Evolutionary conservation across 2,329 filamentous ascomycete genomes (phyloP), one percentile per base, ranked within the genome.

Genomic region (Aureobasidium uvarum): DNA sequence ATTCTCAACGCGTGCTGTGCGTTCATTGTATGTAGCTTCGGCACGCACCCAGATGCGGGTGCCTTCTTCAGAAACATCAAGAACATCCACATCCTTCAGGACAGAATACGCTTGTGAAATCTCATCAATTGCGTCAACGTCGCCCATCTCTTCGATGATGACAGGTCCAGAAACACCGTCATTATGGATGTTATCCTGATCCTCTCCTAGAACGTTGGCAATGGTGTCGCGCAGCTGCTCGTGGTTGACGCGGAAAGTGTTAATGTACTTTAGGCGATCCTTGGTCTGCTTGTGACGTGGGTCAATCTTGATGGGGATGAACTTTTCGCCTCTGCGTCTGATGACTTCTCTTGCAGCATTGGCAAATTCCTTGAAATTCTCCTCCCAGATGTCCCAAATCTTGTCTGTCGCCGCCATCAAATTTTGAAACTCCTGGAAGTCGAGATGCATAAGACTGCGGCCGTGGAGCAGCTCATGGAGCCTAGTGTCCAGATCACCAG

Each of bases 221-320:
- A 99, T 99, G 0, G 95, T 99, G 70, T 89, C 88, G 77, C 97
- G 94, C 55, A 99, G 85, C 78, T 99, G 95, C 78, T 99, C 95
- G 75, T 99, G 95, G 73, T 98, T 97, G 72, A 94, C 90, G 31
- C 95, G 88, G 81, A 99, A 99, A 23, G 91, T 96, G 72, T 88
- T 87, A 69, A 99, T 92, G 76, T 99, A 99, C 73, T 91, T 92
- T 70, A 99, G 83, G 50, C 95, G 88, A 68, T 95, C 89, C 77
- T 98, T 92, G 31, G 95, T 90, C 75, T 94, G 90, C 45, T 86
- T 88, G 75, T 99, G 95, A 71, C 91, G 89, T 67, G 92, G 90
- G 69, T 84, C 86, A 75, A 99, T 93, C 80, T 98, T 98, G 81
- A 99, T 98, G 5, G 94, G 93, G 69, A 99, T 97, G 76, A 99